Evolutionary conservation across 2,329 filamentous ascomycete genomes (phyloP).

Genomic region (Hawksworthiomyces lignivorus): DNA sequence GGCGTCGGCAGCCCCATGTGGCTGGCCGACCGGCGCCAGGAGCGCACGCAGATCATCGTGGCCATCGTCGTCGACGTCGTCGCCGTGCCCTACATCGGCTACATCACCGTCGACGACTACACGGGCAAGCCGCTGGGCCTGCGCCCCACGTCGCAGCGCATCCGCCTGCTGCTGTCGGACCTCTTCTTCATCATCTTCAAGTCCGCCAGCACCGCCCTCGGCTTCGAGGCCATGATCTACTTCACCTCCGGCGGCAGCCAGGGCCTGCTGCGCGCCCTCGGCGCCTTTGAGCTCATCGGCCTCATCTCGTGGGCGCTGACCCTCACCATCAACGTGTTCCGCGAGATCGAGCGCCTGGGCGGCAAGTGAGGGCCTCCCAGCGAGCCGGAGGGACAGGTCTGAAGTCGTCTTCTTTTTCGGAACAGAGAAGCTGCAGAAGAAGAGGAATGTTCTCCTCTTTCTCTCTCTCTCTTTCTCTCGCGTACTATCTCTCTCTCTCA

Average conservation of each 20-base stretch:
- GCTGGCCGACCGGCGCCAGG: conserved; percentile 21
- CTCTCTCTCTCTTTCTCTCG: too few species aligned
- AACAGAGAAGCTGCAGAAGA: too few species aligned
- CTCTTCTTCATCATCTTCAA: conserved; percentile 97
- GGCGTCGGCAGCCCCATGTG: conserved; percentile 18
- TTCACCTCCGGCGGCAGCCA: conserved; percentile 10
- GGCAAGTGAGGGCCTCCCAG: too few species aligned
- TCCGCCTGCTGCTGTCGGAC: conserved; percentile 82
- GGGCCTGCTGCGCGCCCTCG: conserved; percentile 14
- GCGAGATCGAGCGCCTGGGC: conserved; percentile 18
- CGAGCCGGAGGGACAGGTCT: too few species aligned
- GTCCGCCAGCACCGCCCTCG: conserved; percentile 82
- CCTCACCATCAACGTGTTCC: conserved; percentile 19
- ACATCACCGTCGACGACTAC: conserved; percentile 96
- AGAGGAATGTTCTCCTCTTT: too few species aligned
- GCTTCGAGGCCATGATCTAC: conserved; percentile 20
- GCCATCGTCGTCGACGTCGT: conserved; percentile 84
- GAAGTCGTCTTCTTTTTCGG: too few species aligned
- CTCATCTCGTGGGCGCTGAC: conserved; percentile 19
- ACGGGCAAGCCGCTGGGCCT: conserved; percentile 87
- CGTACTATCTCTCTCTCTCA: too few species aligned
- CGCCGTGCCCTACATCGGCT: conserved; percentile 81
- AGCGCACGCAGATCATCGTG: conserved; percentile 74
- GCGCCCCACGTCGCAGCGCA: conserved; percentile 75
- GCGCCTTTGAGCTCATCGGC: conserved; percentile 18